These are phyloP conservation scores for Borovskyia barvae DNA, from an alignment of 208 protist genomes.

Conservation along the genomic window DNA sequence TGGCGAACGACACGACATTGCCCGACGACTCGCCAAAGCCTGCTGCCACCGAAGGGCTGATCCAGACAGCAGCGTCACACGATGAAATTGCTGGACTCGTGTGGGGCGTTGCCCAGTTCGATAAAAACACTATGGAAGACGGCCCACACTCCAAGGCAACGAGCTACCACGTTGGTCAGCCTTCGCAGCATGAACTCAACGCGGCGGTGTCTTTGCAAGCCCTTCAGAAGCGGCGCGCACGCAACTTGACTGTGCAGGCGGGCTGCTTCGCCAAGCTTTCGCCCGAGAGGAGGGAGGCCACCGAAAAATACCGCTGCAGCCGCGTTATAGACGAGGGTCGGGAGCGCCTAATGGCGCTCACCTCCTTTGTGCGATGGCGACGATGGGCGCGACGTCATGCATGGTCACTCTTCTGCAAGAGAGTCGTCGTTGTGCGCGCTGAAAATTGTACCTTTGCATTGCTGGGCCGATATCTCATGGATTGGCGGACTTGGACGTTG, in stretches of 20 bases:
- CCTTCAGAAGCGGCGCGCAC: conserved; percentile 19
- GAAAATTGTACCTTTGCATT: not conserved
- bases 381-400: conserved; percentile 21
- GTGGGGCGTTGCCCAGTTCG: conserved; percentile 18
- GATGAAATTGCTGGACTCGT: not conserved
- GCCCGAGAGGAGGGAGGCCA: conserved; percentile 24
- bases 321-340: conserved; percentile 13
- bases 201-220: conserved; percentile 20
- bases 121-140: conserved; percentile 32
- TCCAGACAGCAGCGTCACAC: not conserved
- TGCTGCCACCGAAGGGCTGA: not conserved
- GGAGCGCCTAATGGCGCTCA: not conserved
- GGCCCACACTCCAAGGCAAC: conserved; percentile 27
- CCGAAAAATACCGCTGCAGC: conserved; percentile 7
- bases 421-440: not conserved
- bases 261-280: not conserved
- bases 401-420: not conserved
- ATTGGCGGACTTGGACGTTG: conserved; percentile 3
- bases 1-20: not conserved
- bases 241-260: conserved; percentile 1
- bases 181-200: conserved; percentile 39
- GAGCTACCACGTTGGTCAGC: conserved; percentile 40
- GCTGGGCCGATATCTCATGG: conserved; percentile 7
- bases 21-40: not conserved
- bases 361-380: conserved; percentile 17